Evolutionary conservation across 2,329 filamentous ascomycete species (phyloP).

Genomic region (Pseudopithomyces chartarum): DNA sequence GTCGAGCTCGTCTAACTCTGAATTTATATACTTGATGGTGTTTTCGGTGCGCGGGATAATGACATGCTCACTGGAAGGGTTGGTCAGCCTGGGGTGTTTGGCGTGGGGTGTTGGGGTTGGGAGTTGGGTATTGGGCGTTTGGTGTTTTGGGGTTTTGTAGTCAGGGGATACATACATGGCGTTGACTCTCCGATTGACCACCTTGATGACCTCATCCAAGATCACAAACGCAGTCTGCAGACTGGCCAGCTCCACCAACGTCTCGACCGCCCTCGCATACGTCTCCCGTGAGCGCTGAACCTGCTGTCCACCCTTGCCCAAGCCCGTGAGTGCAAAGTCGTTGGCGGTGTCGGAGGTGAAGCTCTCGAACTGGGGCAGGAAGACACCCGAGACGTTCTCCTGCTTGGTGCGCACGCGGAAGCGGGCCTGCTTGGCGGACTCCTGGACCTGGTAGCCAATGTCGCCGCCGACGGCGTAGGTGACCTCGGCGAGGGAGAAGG

Average conservation of each 20-base stretch:
- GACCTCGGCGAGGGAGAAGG: conserved; percentile 96
- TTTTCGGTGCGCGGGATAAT: conserved; percentile 98
- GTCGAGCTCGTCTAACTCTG: conserved; percentile 94
- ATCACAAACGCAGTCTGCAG: conserved; percentile 98
- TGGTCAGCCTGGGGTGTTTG: conserved; percentile 20
- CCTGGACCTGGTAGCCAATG: conserved; percentile 96
- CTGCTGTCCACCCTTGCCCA: conserved; percentile 97
- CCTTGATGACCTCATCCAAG: conserved; percentile 97
- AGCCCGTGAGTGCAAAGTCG: conserved; percentile 92
- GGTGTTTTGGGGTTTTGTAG: no score
- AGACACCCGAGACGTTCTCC: conserved; percentile 97
- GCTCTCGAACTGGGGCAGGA: conserved; percentile 91
- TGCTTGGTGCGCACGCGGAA: conserved; percentile 95
- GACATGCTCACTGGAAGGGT: conserved; percentile 74
- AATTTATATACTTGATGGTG: conserved; percentile 99
- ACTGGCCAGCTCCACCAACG: conserved; percentile 91
- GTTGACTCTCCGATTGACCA: conserved; percentile 97
- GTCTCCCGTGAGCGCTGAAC: conserved; percentile 95
- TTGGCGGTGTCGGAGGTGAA: conserved; percentile 87
- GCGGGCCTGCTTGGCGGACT: conserved; percentile 88
- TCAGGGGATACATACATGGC: conserved; percentile 71
- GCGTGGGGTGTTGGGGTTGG: no score
- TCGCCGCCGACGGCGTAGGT: conserved; percentile 94
- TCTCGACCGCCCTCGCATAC: conserved; percentile 93
- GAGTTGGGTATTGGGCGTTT: no score